Base-by-base conservation (phyloP, 1,284 basidiomycete species). In the Puccinia polysora region DNA sequence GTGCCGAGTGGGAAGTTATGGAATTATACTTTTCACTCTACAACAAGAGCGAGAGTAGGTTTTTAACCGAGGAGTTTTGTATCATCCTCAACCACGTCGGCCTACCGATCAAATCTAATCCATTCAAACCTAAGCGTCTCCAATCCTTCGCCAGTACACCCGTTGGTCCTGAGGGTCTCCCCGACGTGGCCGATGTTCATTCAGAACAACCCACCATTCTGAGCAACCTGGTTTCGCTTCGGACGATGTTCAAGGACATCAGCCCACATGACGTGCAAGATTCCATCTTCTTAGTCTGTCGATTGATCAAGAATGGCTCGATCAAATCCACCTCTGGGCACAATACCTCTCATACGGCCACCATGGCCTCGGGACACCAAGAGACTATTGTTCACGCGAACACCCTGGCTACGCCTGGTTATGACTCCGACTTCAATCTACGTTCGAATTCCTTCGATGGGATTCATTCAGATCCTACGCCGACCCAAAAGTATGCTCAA, bases 11-110 rank as follows among this genome's bases (percentile, higher is more conserved):
- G 15, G 94, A 97, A 80, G 89, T 89, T 0, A 89, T 87, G 4
- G 94, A 98, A 79, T 86, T 98, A 4, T 93, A 89, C 80, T 96
- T 97, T 81, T 92, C 91, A 2, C 84, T 98, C 4, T 97, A 91
- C 84, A 90, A 89, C 80, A 89, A 89, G 77, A 84, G 86, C 59
- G 89, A 90, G 65, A 77, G 77, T 7, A 87, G 89, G 49, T 97
- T 96, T 80, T 85, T 97, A 55, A 95, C 92, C 0, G 95, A 98
- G 80, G 95, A 97, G 25, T 96, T 89, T 78, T 94, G 90, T 77
- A 87, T 87, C 20, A 82, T 95, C 45, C 84, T 97, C 32, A 94
- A 95, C 79, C 90, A 94, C 81, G 90, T 93, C 74, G 94, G 94
- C 8, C 88, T 89, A 28, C 85, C 90, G 10, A 86, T 88, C 5